Evolutionary conservation across 495 filamentous ascomycete species (phyloP), one percentile per base, ranked within the genome.

Genomic region (Trypethelium eluteriae): DNA sequence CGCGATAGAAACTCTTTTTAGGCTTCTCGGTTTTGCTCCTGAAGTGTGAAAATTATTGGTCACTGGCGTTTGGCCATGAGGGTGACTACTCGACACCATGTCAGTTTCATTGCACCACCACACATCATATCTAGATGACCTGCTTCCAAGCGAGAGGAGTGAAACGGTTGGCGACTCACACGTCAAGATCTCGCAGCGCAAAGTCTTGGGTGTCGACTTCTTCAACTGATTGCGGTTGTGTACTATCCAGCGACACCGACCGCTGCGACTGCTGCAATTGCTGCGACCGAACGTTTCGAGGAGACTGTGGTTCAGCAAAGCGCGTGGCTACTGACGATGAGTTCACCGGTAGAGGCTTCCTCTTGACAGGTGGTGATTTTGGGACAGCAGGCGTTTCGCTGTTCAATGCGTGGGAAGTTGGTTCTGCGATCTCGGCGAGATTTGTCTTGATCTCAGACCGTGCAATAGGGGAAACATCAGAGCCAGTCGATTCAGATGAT

Each of bases 131-230:
- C 10, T 35, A 59, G 18, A n/a, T 9, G 12, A 32, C 25, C n/a
- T 16, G 64, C 57, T 25, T 25, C 25, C 11, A 41, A 39, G 3
- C 14, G n/a, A 16, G 32, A 14, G 2, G 3, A 49, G 36, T 38
- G 64, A 39, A 49, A 11, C 12, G 44, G 46, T 41, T 12, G 4
- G 34, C 53, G 53, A 67, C 73, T 70, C 64, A 75, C 74, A 68
- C 67, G 66, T 75, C 72, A 12, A 75, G 69, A 50, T 75, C 71
- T 69, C 74, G 49, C 7, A 68, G 72, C 12, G 67, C 46, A 64
- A 75, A 73, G 38, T 50, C 66, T 65, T 14, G 72, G 70, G 12
- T 67, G 66, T 35, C 66, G 35, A 32, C 63, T 62, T 44, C 67
- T 63, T 59, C 68, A 64, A 41, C 39, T 66, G 16, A 18, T 47